Conservation (phyloP, 1,284 basidiomycete genomes). For the Leccinum angustisporum region DNA sequence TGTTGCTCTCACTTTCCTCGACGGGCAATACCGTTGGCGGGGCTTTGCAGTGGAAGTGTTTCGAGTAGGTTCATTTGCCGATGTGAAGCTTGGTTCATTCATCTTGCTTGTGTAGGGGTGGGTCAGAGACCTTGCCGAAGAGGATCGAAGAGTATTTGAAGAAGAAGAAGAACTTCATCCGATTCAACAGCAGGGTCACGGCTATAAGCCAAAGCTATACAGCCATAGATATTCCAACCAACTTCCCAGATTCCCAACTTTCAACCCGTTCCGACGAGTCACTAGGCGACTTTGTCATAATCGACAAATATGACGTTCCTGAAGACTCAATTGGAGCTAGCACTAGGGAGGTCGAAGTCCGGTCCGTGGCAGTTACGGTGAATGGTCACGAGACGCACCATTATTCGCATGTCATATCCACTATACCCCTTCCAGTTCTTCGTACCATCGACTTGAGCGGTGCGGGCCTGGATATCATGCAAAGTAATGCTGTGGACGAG, state of each 20-base stretch:
- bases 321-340: not conserved
- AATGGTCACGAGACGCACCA: conserved; percentile 3
- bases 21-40: not conserved
- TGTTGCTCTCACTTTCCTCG: not conserved
- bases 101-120: conserved; percentile 6
- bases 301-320: not conserved
- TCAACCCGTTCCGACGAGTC: not conserved
- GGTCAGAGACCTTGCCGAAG: conserved; percentile 5
- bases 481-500: conserved; percentile 4
- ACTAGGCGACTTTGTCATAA: not conserved
- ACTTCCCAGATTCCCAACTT: not conserved
- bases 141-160: not conserved
- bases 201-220: not conserved
- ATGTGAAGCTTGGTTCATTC: not conserved
- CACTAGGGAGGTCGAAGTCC: not conserved
- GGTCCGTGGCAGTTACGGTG: conserved; percentile 9
- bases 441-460: conserved; percentile 1
- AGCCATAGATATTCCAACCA: no score
- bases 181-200: not conserved
- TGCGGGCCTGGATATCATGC: not conserved
- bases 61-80: not conserved
- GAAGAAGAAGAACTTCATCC: not conserved
- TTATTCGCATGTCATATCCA: conserved; percentile 22
- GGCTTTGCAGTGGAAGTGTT: conserved; percentile 13
- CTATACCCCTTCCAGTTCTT: conserved; percentile 16